phyloP scores from a whole-genome alignment of 768 basidiomycete genomes.

The Mycena rosella region DNA sequence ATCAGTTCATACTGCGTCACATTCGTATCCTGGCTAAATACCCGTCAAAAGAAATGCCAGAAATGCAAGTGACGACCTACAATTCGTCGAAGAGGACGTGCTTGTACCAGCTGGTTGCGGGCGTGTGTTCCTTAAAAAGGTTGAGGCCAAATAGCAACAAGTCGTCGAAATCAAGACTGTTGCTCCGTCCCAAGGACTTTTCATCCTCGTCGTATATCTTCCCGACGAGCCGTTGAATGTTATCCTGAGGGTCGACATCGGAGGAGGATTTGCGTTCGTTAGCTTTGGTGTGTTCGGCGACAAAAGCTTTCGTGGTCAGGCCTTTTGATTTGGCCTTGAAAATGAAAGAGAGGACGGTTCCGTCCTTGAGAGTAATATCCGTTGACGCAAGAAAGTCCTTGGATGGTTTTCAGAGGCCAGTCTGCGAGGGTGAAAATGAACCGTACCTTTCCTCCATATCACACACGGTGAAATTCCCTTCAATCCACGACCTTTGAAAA shows the following conservation, averaged over 20 bases:
- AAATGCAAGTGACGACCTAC: slow-evolving; percentile 57
- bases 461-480: slow-evolving; percentile 84
- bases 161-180: slow-evolving; percentile 91
- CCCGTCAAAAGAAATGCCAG: slow-evolving; percentile 14
- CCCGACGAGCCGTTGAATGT: slow-evolving; percentile 57
- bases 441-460: slow-evolving; percentile 82
- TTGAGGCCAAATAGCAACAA: slow-evolving; percentile 79
- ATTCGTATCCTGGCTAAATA: slow-evolving; percentile 83
- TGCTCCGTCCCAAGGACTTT: slow-evolving; percentile 65
- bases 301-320: slow-evolving; percentile 62
- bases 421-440: background rate
- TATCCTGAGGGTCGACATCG: slow-evolving; percentile 34
- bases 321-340: slow-evolving; percentile 84
- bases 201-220: slow-evolving; percentile 79
- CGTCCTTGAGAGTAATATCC: slow-evolving; percentile 67
- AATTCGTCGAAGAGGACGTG: slow-evolving; percentile 89
- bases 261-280: slow-evolving; percentile 25
- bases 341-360: slow-evolving; percentile 68
- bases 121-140: slow-evolving; percentile 65
- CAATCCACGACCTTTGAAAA: slow-evolving; percentile 68
- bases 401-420: slow-evolving; percentile 67
- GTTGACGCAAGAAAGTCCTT: slow-evolving; percentile 59
- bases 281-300: slow-evolving; percentile 40
- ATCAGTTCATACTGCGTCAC: slow-evolving; percentile 85
- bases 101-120: slow-evolving; percentile 68